Base-by-base conservation (phyloP, 1,284 basidiomycete genomes). In the Paramarasmius palmivorus region DNA sequence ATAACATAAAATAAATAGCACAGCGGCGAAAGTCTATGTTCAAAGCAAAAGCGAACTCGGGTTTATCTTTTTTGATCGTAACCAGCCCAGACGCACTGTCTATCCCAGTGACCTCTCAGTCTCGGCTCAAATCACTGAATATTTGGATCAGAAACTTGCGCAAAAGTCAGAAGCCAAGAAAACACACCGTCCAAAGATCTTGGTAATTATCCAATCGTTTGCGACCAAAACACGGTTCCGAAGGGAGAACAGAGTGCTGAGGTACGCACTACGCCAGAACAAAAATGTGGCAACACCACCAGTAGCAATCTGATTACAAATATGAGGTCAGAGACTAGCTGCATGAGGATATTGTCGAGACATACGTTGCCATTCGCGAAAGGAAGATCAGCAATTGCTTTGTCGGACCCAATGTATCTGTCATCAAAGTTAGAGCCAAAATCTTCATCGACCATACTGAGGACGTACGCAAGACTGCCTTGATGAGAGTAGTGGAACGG, bases 401-500 rank as follows among this genome's bases (percentile, higher is more conserved):
- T 95, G 57, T 97, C 95, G 17, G 88, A 92, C 22, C 95, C 95
- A 59, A 97, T 96, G 70, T 96, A 94, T 36, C 80, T 84, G 51
- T 34, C 53, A 45, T 44, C 4, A 60, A 51, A 46, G 40, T 17
- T 47, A 32, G 54, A 36, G 12, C 19, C n/a, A 40, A 26, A 8
- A 3, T 29, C 19, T 23, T 7, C 25, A 20, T 48, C 42, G 44
- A 22, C 32, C 34, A 42, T 10, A 5, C 10, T 19, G n/a, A 55
- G 12, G 39, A 75, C 79, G 58, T 63, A 90, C 77, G 91, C 93
- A 62, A 94, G 73, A 50, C 90, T 90, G 26, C 93, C 92, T 72
- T 96, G 93, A 69, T 96, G 93, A 49, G 92, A 92, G 75, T 97
- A 97, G 59, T 89, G 83, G 86, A 97, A 98, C 12, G 93, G 92